These are phyloP conservation scores for Wickerhamiella kazuoi DNA, from an alignment of 805 yeast species.

Conservation along the genomic window DNA sequence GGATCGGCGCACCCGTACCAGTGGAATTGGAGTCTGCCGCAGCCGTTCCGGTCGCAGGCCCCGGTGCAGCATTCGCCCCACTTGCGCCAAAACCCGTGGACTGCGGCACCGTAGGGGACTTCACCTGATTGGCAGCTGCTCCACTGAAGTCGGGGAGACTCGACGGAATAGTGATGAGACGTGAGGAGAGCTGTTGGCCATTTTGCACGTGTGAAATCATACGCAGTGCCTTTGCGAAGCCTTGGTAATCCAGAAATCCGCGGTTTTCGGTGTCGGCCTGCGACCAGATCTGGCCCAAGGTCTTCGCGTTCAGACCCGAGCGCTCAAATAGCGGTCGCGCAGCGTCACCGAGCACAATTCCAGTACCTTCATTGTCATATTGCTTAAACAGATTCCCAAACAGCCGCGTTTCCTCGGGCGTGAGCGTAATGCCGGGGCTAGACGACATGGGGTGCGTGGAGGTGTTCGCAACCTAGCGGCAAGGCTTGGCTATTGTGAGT, in stretches of 20 bases:
- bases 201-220: conserved; percentile 73
- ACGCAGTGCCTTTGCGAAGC: conserved; percentile 76
- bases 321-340: conserved; percentile 72
- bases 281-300: conserved; percentile 86
- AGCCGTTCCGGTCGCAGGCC: conserved; percentile 13
- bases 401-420: conserved; percentile 59
- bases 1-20: conserved; percentile 12
- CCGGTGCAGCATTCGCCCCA: not conserved
- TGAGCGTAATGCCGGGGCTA: conserved; percentile 19
- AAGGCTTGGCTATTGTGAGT: not conserved
- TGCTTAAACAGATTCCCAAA: conserved; percentile 62
- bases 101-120: not conserved
- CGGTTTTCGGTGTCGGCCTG: conserved; percentile 74
- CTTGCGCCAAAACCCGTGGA: conserved; percentile 3
- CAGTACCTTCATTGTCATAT: conserved; percentile 62
- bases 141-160: conserved; percentile 45
- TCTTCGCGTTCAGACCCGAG: conserved; percentile 61
- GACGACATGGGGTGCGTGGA: not conserved
- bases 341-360: conserved; percentile 74
- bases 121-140: conserved; percentile 7
- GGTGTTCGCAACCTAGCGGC: not conserved
- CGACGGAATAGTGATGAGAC: conserved; percentile 36
- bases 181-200: conserved; percentile 40
- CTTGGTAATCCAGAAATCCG: conserved; percentile 66
- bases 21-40: conserved; percentile 20